Conservation (phyloP, 768 basidiomycete genomes). For the Tubosaeta brunneosetosa region DNA sequence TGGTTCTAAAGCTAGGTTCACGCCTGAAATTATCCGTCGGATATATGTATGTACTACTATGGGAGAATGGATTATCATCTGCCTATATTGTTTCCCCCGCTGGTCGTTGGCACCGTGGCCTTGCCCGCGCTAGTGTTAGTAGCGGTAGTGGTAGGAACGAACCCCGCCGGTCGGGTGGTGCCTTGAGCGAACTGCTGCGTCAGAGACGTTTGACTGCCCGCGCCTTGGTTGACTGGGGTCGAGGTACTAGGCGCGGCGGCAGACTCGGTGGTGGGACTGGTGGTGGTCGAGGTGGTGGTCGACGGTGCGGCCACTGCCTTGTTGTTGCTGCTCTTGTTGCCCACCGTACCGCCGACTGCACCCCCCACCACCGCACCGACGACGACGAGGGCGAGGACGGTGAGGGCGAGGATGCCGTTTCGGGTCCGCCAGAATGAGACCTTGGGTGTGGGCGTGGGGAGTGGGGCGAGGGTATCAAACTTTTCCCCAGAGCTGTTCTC, state of each 20-base stretch:
- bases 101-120: not conserved
- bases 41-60: not conserved
- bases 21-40: not conserved
- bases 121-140: not conserved
- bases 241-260: not conserved
- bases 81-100: not conserved
- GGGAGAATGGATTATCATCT: not conserved
- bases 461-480: not conserved
- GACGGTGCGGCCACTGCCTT: not conserved
- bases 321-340: constrained; percentile 25
- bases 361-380: constrained; percentile 54
- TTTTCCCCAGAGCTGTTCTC: constrained; percentile 15
- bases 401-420: constrained; percentile 39
- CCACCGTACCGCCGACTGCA: constrained; percentile 49
- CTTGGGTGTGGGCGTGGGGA: not conserved
- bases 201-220: not conserved
- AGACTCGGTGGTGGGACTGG: not conserved
- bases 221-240: not conserved
- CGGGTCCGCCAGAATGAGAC: constrained; percentile 48
- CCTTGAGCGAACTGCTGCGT: not conserved
- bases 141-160: not conserved
- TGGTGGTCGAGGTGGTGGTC: too few relatives aligned
- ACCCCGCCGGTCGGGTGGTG: not conserved
- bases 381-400: constrained; percentile 37
- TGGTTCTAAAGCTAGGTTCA: constrained; percentile 40